Evolutionary conservation across 2,329 filamentous ascomycete species (phyloP).

Genomic region (Chrysoporthe puriensis): DNA sequence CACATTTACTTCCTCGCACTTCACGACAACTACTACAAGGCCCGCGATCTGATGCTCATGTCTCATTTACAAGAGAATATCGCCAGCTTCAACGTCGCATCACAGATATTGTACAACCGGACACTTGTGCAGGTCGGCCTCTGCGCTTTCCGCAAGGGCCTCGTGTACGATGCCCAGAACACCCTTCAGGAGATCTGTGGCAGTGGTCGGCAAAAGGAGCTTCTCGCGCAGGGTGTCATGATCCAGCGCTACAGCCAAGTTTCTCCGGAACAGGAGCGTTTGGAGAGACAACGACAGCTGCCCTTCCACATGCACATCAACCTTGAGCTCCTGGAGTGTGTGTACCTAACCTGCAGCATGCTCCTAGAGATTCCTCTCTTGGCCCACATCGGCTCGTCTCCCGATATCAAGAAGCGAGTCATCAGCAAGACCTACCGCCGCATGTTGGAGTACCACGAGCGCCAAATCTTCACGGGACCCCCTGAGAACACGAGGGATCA

Average conservation of each 20-base stretch:
- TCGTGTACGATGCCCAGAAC: constrained; percentile 97
- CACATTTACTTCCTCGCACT: constrained; percentile 98
- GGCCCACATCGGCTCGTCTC: constrained; percentile 93
- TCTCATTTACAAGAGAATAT: constrained; percentile 98
- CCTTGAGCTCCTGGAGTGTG: constrained; percentile 94
- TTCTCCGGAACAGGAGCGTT: constrained; percentile 93
- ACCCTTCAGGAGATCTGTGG: constrained; percentile 98
- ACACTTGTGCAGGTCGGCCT: constrained; percentile 97
- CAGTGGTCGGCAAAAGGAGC: constrained; percentile 95
- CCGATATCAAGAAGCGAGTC: constrained; percentile 94
- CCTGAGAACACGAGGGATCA: constrained; percentile 99
- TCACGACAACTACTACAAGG: constrained; percentile 97
- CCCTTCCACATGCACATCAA: constrained; percentile 99
- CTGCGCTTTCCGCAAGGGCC: constrained; percentile 94
- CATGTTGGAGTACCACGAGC: constrained; percentile 99
- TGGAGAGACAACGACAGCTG: constrained; percentile 95
- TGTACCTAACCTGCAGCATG: constrained; percentile 99
- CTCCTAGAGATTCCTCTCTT: constrained; percentile 96
- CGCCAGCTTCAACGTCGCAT: constrained; percentile 92
- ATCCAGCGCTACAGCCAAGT: constrained; percentile 97
- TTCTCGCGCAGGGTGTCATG: constrained; percentile 96
- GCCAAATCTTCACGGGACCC: constrained; percentile 97
- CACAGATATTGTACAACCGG: constrained; percentile 98
- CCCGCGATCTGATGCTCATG: constrained; percentile 99
- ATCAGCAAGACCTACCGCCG: constrained; percentile 99